Evolutionary conservation across 2,329 filamentous ascomycete species (phyloP).

Genomic region (Phyllosticta paracitricarpa): DNA sequence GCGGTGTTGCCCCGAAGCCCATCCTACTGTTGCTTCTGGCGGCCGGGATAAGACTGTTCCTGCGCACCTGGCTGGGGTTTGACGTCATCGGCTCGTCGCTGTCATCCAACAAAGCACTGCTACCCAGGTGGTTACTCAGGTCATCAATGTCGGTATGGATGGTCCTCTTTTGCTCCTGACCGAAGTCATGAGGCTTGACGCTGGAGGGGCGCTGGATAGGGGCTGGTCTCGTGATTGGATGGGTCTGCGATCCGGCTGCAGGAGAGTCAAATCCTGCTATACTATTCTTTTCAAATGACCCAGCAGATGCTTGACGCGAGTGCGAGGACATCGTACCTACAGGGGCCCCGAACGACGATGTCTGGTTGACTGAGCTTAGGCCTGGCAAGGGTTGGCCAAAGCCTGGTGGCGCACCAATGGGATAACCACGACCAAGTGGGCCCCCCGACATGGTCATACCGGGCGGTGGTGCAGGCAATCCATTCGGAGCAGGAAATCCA

Average conservation of each 20-base stretch:
- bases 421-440: conserved; percentile 47
- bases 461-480: conserved; percentile 42
- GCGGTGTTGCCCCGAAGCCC: conserved; percentile 20
- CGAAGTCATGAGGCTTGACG: conserved; percentile 44
- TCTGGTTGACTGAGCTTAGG: conserved; percentile 25
- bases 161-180: conserved; percentile 29
- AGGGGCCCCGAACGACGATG: conserved; percentile 26
- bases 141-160: conserved; percentile 55
- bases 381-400: conserved; percentile 38
- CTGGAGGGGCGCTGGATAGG: conserved; percentile 85
- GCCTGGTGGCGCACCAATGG: conserved; percentile 47
- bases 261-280: conserved; percentile 45
- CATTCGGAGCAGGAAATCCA: conserved; percentile 42
- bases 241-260: conserved; percentile 41
- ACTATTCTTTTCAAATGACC: conserved; percentile 46
- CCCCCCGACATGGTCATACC: conserved; percentile 53
- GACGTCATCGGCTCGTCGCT: conserved; percentile 46
- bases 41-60: conserved; percentile 28
- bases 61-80: conserved; percentile 24
- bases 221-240: conserved; percentile 70
- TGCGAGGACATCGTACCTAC: conserved; percentile 45
- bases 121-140: conserved; percentile 71
- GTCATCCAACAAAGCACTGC: conserved; percentile 72
- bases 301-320: conserved; percentile 64
- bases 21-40: conserved; percentile 22